Conservation (phyloP, 75 land plant genomes). For the Gnetum montanum region DNA sequence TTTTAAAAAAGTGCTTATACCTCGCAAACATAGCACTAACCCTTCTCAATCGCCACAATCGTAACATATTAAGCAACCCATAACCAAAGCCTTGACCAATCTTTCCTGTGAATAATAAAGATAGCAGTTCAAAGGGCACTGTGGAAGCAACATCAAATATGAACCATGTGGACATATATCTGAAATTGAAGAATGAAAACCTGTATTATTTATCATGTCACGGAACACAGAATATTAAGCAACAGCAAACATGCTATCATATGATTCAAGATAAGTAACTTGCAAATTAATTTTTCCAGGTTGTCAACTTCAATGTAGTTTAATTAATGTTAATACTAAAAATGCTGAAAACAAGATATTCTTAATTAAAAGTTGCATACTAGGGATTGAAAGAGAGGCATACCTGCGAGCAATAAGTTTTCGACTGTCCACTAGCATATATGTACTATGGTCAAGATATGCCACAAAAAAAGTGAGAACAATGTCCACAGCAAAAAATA, state of each 20-base stretch:
- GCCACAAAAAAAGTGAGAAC: slow-evolving; percentile 52
- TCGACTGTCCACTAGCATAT: slow-evolving; percentile 20
- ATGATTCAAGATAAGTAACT: too few species aligned
- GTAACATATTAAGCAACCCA: slow-evolving; percentile 47
- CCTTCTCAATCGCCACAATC: slow-evolving; percentile 71
- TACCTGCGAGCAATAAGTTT: slow-evolving; percentile 28
- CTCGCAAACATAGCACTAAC: slow-evolving; percentile 73
- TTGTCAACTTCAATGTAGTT: neutral
- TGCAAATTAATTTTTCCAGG: neutral
- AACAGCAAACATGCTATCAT: neutral
- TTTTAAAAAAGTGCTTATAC: slow-evolving; percentile 15
- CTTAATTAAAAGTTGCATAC: neutral
- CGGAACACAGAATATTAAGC: neutral
- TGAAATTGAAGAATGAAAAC: neutral
- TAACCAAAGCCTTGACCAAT: slow-evolving; percentile 28
- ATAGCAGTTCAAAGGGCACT: slow-evolving; percentile 21
- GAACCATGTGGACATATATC: slow-evolving; percentile 35
- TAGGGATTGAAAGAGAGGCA: neutral
- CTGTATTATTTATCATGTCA: neutral
- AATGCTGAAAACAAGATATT: neutral
- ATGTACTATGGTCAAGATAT: slow-evolving; percentile 29
- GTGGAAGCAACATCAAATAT: slow-evolving; percentile 38
- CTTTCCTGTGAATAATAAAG: slow-evolving; percentile 17
- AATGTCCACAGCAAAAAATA: slow-evolving; percentile 42
- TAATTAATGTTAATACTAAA: neutral